phyloP scores from a whole-genome alignment of 2,329 filamentous ascomycete species.

The Penicillium sp. region DNA sequence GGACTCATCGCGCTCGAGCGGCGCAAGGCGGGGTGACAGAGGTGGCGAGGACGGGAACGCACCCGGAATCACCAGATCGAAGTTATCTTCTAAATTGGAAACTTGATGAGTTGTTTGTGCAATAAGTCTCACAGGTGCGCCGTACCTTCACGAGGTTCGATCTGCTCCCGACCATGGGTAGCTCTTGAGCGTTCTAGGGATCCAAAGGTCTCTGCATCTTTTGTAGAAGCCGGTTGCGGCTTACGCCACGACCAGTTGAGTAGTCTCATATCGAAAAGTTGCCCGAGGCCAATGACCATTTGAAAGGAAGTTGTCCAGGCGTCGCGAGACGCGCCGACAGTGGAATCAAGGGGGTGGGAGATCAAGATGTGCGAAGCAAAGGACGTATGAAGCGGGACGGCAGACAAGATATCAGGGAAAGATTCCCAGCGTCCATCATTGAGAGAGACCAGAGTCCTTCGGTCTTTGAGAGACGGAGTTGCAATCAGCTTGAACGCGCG shows the following conservation, averaged over 20 bases:
- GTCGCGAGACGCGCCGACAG: slow-evolving; percentile 4
- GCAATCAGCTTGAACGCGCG: neutral
- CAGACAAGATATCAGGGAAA: neutral
- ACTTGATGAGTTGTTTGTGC: neutral
- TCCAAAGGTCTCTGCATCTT: neutral
- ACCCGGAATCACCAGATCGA: slow-evolving; percentile 13
- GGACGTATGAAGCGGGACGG: neutral
- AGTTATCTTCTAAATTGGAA: neutral
- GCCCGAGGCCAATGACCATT: neutral
- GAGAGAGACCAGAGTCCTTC: slow-evolving; percentile 5
- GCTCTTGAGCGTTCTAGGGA: neutral
- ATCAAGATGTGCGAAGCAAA: slow-evolving; percentile 2
- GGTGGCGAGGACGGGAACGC: slow-evolving; percentile 18
- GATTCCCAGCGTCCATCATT: slow-evolving; percentile 15
- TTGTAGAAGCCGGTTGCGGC: neutral
- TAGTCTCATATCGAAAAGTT: slow-evolving; percentile 1
- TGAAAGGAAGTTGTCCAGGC: neutral
- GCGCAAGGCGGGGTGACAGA: slow-evolving; percentile 13
- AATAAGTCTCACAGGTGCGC: neutral
- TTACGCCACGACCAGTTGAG: slow-evolving; percentile 6
- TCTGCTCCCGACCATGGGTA: neutral
- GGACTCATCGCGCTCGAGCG: slow-evolving; percentile 7
- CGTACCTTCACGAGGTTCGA: slow-evolving; percentile 4
- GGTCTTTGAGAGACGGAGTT: slow-evolving; percentile 6
- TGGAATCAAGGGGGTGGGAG: neutral